Conservation (phyloP, 2,329 filamentous ascomycete species). For the Colletotrichum magnum region DNA sequence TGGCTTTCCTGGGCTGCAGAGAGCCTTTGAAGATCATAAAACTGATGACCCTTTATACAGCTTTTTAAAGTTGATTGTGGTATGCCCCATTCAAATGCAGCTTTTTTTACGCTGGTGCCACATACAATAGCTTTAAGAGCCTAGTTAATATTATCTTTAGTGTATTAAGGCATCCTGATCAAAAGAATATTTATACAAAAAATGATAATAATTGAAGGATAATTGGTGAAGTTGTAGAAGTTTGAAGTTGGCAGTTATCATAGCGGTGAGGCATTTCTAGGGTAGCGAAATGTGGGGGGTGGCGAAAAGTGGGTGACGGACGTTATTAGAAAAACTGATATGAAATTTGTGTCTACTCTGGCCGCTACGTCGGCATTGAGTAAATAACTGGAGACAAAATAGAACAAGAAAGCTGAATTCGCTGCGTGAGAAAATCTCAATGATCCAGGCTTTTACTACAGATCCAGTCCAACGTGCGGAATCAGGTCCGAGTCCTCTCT, state of each 20-base stretch:
- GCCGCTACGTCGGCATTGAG: neutral
- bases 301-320: too few relatives aligned
- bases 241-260: neutral
- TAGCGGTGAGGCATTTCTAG: conserved; percentile 1
- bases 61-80: neutral
- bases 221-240: neutral
- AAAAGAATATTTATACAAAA: neutral
- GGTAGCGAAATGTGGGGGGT: neutral
- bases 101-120: conserved; percentile 14
- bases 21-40: neutral
- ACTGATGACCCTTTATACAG: neutral
- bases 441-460: neutral
- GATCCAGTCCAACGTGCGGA: conserved; percentile 10
- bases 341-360: neutral
- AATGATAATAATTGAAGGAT: neutral
- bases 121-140: conserved; percentile 39
- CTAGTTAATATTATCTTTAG: neutral
- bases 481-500: conserved; percentile 5
- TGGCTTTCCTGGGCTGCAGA: conserved; percentile 14
- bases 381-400: neutral
- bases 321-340: neutral
- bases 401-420: neutral
- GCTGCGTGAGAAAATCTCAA: neutral
- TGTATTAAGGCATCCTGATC: neutral
- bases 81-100: neutral